Percentiles rank a stretch among this genome's conserved stretches.
Conservation (phyloP, 169 alveolate species). For the Miamiensis avidus region DNA sequence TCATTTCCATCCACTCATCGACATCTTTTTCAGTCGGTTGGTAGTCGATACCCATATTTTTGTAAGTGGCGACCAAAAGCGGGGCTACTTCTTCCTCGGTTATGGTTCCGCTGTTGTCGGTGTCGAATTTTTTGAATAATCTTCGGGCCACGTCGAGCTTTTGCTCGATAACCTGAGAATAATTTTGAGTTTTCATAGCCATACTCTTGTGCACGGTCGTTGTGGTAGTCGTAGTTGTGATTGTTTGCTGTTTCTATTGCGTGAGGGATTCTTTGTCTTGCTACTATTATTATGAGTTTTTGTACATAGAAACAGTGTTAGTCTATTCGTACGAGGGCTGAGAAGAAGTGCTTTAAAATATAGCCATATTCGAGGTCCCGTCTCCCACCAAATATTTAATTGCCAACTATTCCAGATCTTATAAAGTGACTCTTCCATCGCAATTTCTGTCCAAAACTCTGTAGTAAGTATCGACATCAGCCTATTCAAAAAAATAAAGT, state of each 20-base stretch:
- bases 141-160: conserved; percentile 43
- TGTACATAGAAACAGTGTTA: background rate
- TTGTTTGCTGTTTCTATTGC: background rate
- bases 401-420: conserved; percentile 47
- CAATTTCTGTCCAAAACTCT: conserved; percentile 39
- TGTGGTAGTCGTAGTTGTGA: background rate
- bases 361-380: background rate
- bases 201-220: background rate
- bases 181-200: background rate
- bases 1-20: conserved; percentile 32
- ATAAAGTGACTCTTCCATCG: conserved; percentile 47
- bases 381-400: conserved; percentile 46
- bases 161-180: conserved; percentile 1
- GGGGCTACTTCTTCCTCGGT: conserved; percentile 32
- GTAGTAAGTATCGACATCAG: conserved; percentile 41
- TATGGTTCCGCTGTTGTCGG: conserved; percentile 32
- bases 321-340: background rate
- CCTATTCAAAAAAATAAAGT: background rate
- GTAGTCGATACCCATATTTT: conserved; percentile 40
- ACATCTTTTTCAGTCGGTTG: conserved; percentile 38
- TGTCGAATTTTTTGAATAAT: conserved; percentile 26
- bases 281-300: too few relatives aligned
- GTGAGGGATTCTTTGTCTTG: background rate
- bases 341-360: too few relatives aligned
- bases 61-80: conserved; percentile 19